These are phyloP conservation scores for Actinomortierella wolfii DNA, from an alignment of 371 early-diverging fungal genomes.

Conservation along the genomic window DNA sequence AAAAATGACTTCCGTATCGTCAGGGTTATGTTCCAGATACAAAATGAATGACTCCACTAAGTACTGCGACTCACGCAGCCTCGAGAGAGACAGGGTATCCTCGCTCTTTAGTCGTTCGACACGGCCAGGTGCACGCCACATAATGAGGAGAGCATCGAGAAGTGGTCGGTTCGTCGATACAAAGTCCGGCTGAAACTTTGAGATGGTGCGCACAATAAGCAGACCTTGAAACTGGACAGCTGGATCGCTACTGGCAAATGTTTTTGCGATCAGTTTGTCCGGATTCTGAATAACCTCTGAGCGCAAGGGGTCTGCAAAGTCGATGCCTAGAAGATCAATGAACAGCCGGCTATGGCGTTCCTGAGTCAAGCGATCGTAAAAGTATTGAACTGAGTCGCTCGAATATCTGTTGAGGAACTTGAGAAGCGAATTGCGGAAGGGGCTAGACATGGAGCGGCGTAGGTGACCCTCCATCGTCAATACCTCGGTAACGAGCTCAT, in stretches of 20 bases:
- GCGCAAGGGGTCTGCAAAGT: constrained; percentile 71
- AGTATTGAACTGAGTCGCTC: constrained; percentile 83
- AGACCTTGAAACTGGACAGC: constrained; percentile 66
- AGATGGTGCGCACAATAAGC: constrained; percentile 65
- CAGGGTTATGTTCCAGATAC: constrained; percentile 61
- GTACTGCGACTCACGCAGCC: constrained; percentile 60
- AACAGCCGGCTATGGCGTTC: constrained; percentile 70
- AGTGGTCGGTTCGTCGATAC: constrained; percentile 34
- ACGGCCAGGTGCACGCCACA: constrained; percentile 64
- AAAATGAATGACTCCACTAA: constrained; percentile 75
- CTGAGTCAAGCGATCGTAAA: constrained; percentile 73
- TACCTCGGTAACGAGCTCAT: constrained; percentile 85
- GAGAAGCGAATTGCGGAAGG: constrained; percentile 90
- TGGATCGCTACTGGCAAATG: constrained; percentile 48
- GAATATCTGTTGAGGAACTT: constrained; percentile 90
- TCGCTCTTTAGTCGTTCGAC: constrained; percentile 58
- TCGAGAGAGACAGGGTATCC: constrained; percentile 54
- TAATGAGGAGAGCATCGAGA: constrained; percentile 54
- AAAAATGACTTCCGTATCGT: constrained; percentile 74
- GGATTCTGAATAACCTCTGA: constrained; percentile 68
- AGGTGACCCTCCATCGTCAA: constrained; percentile 84
- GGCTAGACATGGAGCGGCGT: constrained; percentile 85
- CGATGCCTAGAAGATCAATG: constrained; percentile 64
- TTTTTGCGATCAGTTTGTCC: constrained; percentile 58
- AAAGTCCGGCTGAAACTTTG: constrained; percentile 56